Evolutionary conservation across 2,329 filamentous ascomycete species (phyloP).

Genomic region (Talaromyces sp.): DNA sequence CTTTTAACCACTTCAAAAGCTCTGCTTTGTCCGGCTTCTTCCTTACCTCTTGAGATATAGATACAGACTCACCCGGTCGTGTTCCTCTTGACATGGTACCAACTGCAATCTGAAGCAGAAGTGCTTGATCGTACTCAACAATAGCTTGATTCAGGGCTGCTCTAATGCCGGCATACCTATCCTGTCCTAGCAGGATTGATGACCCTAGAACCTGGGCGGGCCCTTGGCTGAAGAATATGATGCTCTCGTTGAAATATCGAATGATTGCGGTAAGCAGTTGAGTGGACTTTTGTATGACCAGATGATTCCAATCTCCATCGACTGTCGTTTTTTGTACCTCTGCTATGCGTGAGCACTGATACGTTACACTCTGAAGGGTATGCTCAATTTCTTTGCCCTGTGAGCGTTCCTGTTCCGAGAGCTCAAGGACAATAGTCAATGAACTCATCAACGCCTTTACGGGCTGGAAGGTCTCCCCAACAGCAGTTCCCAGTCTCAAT

Average conservation of each 20-base stretch:
- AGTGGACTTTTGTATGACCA: slow-evolving; percentile 7
- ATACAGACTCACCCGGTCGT: neutral
- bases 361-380: neutral
- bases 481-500: neutral
- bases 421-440: neutral
- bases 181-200: neutral
- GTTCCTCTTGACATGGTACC: neutral
- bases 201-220: neutral
- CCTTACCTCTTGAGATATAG: neutral
- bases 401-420: neutral
- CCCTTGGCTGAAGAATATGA: neutral
- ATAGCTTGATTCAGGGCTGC: neutral
- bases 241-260: slow-evolving; percentile 1
- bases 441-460: slow-evolving; percentile 9
- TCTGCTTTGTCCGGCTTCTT: neutral
- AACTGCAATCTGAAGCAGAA: slow-evolving; percentile 11
- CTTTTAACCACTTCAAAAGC: slow-evolving; percentile 2
- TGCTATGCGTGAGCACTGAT: slow-evolving; percentile 6
- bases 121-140: slow-evolving; percentile 4
- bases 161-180: neutral
- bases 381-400: neutral
- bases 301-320: neutral
- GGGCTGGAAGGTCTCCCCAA: neutral
- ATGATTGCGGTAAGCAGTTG: slow-evolving; percentile 6
- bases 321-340: neutral